Evolutionary conservation across 768 basidiomycete genomes (phyloP).

Genomic region (Boletus rubroflammeus): DNA sequence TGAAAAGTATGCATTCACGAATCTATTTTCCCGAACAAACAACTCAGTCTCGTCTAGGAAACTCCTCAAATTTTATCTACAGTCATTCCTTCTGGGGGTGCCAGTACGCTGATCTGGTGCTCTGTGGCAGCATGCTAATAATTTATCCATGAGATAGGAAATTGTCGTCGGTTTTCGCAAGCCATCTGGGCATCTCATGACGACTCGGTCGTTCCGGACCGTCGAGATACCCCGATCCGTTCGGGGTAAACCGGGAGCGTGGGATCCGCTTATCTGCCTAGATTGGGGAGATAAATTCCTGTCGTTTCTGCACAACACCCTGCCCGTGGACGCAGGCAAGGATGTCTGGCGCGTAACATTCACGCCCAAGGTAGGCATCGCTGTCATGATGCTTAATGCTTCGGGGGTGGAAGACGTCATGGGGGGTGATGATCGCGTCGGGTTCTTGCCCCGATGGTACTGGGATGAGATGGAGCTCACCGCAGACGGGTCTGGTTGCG

Average conservation of each 20-base stretch:
- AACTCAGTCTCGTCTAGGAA: slow-evolving; percentile 49
- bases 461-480: slow-evolving; percentile 33
- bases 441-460: slow-evolving; percentile 78
- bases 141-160: slow-evolving; percentile 44
- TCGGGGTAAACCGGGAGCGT: slow-evolving; percentile 67
- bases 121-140: background rate
- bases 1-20: slow-evolving; percentile 56
- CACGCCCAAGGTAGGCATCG: slow-evolving; percentile 54
- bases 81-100: slow-evolving; percentile 90
- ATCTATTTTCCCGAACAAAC: background rate
- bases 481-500: slow-evolving; percentile 1
- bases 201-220: slow-evolving; percentile 72
- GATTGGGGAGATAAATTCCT: slow-evolving; percentile 70
- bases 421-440: slow-evolving; percentile 67
- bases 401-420: slow-evolving; percentile 54
- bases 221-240: slow-evolving; percentile 75
- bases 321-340: slow-evolving; percentile 23
- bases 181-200: slow-evolving; percentile 62
- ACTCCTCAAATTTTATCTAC: slow-evolving; percentile 88
- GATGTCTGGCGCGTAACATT: slow-evolving; percentile 74
- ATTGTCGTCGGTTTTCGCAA: slow-evolving; percentile 87
- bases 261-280: slow-evolving; percentile 75
- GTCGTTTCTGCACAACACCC: slow-evolving; percentile 44
- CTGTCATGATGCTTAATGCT: slow-evolving; percentile 44
- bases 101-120: slow-evolving; percentile 48